Evolutionary conservation across 2,329 filamentous ascomycete genomes (phyloP), one percentile per base, ranked within the genome.

Genomic region (Didymella pomorum): DNA sequence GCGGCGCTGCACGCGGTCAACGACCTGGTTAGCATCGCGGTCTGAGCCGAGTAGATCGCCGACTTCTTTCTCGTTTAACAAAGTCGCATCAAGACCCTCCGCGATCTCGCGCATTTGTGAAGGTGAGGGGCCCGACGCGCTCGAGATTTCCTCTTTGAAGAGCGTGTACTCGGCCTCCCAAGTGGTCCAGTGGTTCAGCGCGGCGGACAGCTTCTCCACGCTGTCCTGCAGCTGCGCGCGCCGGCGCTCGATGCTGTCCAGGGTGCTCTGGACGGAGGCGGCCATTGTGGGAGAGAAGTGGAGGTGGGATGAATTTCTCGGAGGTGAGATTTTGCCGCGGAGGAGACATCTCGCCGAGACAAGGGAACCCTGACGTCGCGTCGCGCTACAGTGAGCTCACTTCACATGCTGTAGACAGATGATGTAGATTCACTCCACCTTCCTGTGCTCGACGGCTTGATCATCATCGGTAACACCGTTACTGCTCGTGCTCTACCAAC

Each of bases 111-210:
- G 61, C 68, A 78, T 71, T 16, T 76, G 59, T 9, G 58, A 52
- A 3, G 70, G 58, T 9, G 70, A 69, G 7, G 73, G 66, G 31
- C 66, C 62, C n/a, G 59, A 50, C 47, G 65, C 71, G 47, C 47
- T 81, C 51, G 86, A 79, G 28, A 98, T 85, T 70, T 96, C 92
- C 74, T 96, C 92, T 73, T 91, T 93, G 61, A 98, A 83, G 23
- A 89, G 87, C 73, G 97, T 92, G 76, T 98, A 98, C 75, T 98
- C 94, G 46, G 90, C 87, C 74, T 96, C 93, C 86, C 91, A 96
- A 53, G 88, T 89, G 64, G 91, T 90, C 94, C 94, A 99, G 79
- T 96, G 89, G 62, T 88, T 87, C 52, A 98, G 83, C 7, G 90
- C 88, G 70, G 89, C 87, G 54, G 86, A 86, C 20, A 98, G 84